Percentiles rank a stretch among this genome's conserved stretches.
Conservation (phyloP, 371 early-diverging fungal genomes). For the Dinochytrium kinnereticum region DNA sequence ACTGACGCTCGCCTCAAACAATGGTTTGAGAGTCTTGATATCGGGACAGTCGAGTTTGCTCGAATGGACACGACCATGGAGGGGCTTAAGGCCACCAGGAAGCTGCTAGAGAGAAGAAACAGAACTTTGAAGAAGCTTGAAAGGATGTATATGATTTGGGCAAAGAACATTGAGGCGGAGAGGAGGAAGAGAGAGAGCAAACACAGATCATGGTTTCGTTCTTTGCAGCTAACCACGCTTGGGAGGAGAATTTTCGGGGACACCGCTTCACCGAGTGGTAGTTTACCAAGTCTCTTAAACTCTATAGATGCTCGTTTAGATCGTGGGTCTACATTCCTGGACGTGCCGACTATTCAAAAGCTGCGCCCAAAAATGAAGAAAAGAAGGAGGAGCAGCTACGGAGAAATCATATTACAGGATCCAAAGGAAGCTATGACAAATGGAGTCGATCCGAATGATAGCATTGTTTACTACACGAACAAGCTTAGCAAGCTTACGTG, state of each 20-base stretch:
- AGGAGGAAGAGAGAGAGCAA: neutral
- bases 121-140: constrained; percentile 41
- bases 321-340: neutral
- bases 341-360: constrained; percentile 16
- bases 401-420: neutral
- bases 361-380: constrained; percentile 30
- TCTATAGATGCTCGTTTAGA: neutral
- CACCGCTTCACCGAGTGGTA: neutral
- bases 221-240: neutral
- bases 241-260: neutral
- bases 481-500: constrained; percentile 41
- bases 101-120: constrained; percentile 31
- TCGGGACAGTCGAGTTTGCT: constrained; percentile 46
- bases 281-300: neutral
- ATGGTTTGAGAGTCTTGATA: constrained; percentile 43
- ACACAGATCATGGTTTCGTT: neutral
- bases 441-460: constrained; percentile 29
- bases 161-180: constrained; percentile 39
- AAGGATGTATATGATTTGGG: constrained; percentile 49
- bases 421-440: neutral
- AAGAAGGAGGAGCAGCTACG: neutral
- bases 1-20: constrained; percentile 36
- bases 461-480: constrained; percentile 44
- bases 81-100: constrained; percentile 25
- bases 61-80: constrained; percentile 32